phyloP scores from a whole-genome alignment of 768 basidiomycete genomes.

The Russula abietina region DNA sequence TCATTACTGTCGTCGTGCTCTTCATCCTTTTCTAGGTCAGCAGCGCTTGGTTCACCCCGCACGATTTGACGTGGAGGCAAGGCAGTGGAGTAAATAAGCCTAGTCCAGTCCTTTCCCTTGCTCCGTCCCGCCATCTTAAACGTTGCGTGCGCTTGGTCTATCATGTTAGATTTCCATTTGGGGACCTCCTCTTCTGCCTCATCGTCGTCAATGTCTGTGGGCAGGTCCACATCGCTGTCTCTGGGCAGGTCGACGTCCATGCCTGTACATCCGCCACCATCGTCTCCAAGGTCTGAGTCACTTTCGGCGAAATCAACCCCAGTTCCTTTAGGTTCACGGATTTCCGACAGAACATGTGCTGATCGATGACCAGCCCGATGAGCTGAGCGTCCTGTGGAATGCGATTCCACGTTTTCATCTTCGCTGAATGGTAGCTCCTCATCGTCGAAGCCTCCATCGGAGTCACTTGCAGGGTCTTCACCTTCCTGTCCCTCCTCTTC shows the following conservation, averaged over 20 bases:
- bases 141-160: constrained; percentile 41
- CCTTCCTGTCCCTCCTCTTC: constrained; percentile 28
- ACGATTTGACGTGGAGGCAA: constrained; percentile 68
- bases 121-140: constrained; percentile 37
- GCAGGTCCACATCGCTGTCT: constrained; percentile 44
- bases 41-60: constrained; percentile 32
- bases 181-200: constrained; percentile 49
- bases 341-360: constrained; percentile 28
- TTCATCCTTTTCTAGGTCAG: constrained; percentile 24
- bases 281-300: constrained; percentile 63
- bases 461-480: constrained; percentile 28
- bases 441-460: constrained; percentile 30
- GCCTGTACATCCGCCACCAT: constrained; percentile 39
- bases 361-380: constrained; percentile 20
- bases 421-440: constrained; percentile 29
- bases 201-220: constrained; percentile 43
- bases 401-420: constrained; percentile 18
- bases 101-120: constrained; percentile 69
- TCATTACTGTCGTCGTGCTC: constrained; percentile 63
- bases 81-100: constrained; percentile 69
- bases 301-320: constrained; percentile 69
- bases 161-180: constrained; percentile 69
- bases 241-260: constrained; percentile 42
- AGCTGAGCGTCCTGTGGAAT: constrained; percentile 22
- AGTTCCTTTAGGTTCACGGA: constrained; percentile 34